A percentile compares a stretch with the other conserved stretches of the same genome.
Evolutionary conservation across 2,329 filamentous ascomycete species (phyloP).

Genomic region (Claviceps paspali): DNA sequence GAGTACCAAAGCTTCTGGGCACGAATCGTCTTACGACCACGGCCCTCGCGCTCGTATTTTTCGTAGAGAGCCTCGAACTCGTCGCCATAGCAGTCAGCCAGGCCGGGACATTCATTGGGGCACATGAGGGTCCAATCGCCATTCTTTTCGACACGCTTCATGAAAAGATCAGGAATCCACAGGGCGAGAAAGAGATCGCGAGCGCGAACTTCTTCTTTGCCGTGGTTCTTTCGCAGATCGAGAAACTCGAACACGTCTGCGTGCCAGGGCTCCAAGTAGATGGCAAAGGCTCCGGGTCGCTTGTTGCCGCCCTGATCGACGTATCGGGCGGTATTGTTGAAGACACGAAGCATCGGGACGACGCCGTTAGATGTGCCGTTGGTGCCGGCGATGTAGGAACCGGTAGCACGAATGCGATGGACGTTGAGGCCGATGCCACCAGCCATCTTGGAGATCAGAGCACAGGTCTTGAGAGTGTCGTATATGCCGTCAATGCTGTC

Average conservation of each 20-base stretch:
- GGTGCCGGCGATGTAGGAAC: slow-evolving; percentile 94
- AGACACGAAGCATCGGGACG: slow-evolving; percentile 94
- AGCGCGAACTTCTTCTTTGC: slow-evolving; percentile 93
- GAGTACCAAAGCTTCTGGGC: slow-evolving; percentile 99
- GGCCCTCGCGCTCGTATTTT: slow-evolving; percentile 76
- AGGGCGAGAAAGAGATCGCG: slow-evolving; percentile 95
- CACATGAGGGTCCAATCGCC: slow-evolving; percentile 97
- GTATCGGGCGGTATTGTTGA: slow-evolving; percentile 98
- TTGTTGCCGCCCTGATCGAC: slow-evolving; percentile 99
- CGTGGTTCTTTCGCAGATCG: slow-evolving; percentile 97
- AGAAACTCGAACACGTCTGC: slow-evolving; percentile 95
- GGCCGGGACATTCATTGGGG: slow-evolving; percentile 85
- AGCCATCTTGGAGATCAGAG: slow-evolving; percentile 99
- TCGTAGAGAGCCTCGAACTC: slow-evolving; percentile 94
- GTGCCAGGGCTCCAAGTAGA: slow-evolving; percentile 99
- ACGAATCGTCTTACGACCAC: slow-evolving; percentile 81
- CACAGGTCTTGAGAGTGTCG: slow-evolving; percentile 96
- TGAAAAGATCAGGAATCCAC: slow-evolving; percentile 98
- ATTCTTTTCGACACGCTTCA: slow-evolving; percentile 98
- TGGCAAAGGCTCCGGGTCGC: slow-evolving; percentile 93
- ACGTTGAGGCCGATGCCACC: slow-evolving; percentile 95
- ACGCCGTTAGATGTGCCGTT: slow-evolving; percentile 97
- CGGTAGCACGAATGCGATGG: slow-evolving; percentile 91
- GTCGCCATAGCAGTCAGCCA: slow-evolving; percentile 93
- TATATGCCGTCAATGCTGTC: slow-evolving; percentile 99